Conservation (phyloP, 148 eudicot genomes). For the Cornus controversa region DNA sequence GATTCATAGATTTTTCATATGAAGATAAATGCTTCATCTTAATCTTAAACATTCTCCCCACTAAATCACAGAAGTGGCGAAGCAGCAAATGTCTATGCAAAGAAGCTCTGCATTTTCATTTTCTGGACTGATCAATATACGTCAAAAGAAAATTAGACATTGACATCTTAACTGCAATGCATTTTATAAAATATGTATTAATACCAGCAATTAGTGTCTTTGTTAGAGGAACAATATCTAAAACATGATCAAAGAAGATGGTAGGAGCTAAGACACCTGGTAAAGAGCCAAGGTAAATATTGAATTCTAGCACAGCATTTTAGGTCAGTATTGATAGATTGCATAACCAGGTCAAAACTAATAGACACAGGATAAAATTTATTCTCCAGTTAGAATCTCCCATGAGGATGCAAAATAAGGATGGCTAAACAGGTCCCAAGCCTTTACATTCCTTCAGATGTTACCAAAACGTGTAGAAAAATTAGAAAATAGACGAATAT, state of each 20-base stretch:
- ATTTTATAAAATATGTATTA: neutral
- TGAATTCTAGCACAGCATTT: neutral
- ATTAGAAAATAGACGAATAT: too few species aligned
- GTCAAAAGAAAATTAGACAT: neutral
- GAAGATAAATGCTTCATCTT: neutral
- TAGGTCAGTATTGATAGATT: neutral
- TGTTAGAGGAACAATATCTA: neutral
- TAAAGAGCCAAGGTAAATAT: neutral
- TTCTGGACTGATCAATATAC: neutral
- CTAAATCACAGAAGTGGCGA: neutral
- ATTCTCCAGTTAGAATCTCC: neutral
- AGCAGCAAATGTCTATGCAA: neutral
- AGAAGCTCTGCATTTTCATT: neutral
- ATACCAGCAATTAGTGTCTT: neutral
- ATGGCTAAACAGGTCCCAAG: neutral
- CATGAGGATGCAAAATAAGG: neutral
- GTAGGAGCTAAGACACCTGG: neutral
- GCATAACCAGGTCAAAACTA: neutral
- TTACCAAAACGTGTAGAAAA: too few species aligned
- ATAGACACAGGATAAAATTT: neutral
- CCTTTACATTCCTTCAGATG: too few species aligned
- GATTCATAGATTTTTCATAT: neutral
- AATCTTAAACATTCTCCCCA: neutral
- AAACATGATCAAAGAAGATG: neutral
- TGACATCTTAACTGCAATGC: neutral